Conservation (phyloP, 805 yeast species). For the Metschnikowia gelsemii region DNA sequence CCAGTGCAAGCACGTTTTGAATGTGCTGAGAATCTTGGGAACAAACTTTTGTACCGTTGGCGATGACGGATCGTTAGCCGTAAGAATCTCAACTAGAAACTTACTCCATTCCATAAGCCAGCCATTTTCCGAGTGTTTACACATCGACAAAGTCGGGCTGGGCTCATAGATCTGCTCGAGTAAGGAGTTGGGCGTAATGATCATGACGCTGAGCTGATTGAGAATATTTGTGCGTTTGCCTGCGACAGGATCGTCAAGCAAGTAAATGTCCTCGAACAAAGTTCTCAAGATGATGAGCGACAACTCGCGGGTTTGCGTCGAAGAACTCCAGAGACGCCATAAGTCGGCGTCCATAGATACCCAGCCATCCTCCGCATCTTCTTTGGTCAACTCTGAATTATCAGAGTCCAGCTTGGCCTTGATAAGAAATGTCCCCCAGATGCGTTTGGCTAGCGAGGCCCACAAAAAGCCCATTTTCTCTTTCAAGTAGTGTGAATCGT, state of each 20-base stretch:
- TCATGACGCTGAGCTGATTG: constrained; percentile 79
- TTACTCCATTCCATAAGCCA: constrained; percentile 79
- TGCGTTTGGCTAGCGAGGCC: constrained; percentile 87
- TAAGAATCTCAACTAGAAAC: constrained; percentile 35
- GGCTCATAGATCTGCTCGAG: constrained; percentile 62
- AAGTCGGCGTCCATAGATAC: constrained; percentile 78
- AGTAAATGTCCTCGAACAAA: constrained; percentile 87
- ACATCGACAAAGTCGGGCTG: constrained; percentile 58
- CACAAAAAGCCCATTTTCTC: constrained; percentile 88
- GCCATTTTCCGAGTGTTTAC: constrained; percentile 74
- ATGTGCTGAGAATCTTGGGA: constrained; percentile 69
- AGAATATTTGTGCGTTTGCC: constrained; percentile 73
- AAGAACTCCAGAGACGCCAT: constrained; percentile 69
- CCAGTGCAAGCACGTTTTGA: constrained; percentile 93
- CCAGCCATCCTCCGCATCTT: constrained; percentile 71
- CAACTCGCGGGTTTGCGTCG: constrained; percentile 67
- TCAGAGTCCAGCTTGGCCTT: constrained; percentile 28
- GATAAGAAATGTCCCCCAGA: constrained; percentile 79
- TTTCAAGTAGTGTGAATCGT: constrained; percentile 85
- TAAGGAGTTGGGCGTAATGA: constrained; percentile 69
- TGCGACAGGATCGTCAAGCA: constrained; percentile 90
- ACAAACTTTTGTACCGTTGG: constrained; percentile 46
- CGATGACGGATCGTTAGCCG: constrained; percentile 28
- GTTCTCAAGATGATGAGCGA: constrained; percentile 78
- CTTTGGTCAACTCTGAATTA: constrained; percentile 29